phyloP scores from a whole-genome alignment of 768 basidiomycete genomes.

The Amanita muscaria region DNA sequence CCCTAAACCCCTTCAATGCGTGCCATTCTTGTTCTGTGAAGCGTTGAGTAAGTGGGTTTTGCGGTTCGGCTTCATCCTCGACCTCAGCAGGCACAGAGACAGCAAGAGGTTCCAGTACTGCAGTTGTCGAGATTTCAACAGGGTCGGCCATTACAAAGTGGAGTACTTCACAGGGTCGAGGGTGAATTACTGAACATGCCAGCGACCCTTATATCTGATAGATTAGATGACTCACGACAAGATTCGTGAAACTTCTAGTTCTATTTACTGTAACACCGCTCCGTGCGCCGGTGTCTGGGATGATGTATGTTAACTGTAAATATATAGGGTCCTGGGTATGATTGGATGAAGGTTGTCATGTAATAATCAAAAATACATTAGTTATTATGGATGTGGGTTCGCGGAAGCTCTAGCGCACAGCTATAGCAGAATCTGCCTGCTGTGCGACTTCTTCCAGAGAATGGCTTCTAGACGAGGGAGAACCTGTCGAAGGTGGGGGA shows the following conservation, averaged over 20 bases:
- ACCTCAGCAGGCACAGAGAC: slow-evolving; percentile 6
- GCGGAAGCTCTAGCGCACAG: background rate
- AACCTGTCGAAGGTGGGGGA: slow-evolving; percentile 32
- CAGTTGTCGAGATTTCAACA: background rate
- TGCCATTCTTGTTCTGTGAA: slow-evolving; percentile 70
- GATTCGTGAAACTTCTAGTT: too few species aligned
- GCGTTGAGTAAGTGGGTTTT: slow-evolving; percentile 58
- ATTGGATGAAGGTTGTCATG: too few species aligned
- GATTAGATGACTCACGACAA: too few species aligned
- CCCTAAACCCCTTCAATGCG: slow-evolving; percentile 60
- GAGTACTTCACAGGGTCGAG: too few species aligned
- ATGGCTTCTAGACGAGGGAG: slow-evolving; percentile 23
- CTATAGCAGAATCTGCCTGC: background rate
- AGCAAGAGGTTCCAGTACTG: slow-evolving; percentile 10
- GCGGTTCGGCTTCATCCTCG: slow-evolving; percentile 38
- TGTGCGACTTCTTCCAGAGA: slow-evolving; percentile 7
- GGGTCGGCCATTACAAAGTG: too few species aligned
- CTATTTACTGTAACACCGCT: too few species aligned
- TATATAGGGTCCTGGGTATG: too few species aligned
- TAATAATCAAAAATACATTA: background rate
- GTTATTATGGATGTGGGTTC: slow-evolving; percentile 1
- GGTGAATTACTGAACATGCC: too few species aligned
- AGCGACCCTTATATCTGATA: too few species aligned
- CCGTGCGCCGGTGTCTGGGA: too few species aligned
- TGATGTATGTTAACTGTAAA: too few species aligned